Conservation (phyloP, 148 eudicot species). For the Heliamphora exappendiculata region DNA sequence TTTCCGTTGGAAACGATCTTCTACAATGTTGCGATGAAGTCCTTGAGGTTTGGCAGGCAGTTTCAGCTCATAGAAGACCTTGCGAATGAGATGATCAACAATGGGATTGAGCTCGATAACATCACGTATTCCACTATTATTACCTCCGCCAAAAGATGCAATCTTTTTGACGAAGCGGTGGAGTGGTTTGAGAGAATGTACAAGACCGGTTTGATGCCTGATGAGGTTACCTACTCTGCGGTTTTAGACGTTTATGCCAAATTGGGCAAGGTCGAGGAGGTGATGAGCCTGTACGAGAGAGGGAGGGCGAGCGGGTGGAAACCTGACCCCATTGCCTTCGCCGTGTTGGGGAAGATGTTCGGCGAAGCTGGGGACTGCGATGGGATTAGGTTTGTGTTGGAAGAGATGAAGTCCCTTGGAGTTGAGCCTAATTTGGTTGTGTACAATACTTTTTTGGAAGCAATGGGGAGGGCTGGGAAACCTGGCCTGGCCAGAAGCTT, state of each 20-base stretch:
- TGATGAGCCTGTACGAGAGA: constrained; percentile 85
- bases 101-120: constrained; percentile 67
- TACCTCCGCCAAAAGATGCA: constrained; percentile 81
- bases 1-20: constrained; percentile 85
- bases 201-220: constrained; percentile 89
- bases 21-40: constrained; percentile 89
- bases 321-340: constrained; percentile 75
- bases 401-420: constrained; percentile 82
- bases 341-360: constrained; percentile 82
- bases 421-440: constrained; percentile 80
- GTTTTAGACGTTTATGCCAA: constrained; percentile 90
- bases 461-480: constrained; percentile 90
- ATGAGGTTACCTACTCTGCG: constrained; percentile 95
- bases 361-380: constrained; percentile 96
- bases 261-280: constrained; percentile 80
- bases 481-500: constrained; percentile 90
- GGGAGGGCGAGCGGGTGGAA: constrained; percentile 94
- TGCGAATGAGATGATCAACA: constrained; percentile 73
- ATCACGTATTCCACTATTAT: constrained; percentile 95
- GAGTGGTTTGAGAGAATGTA: constrained; percentile 99
- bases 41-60: constrained; percentile 85
- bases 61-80: constrained; percentile 68
- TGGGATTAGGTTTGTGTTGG: constrained; percentile 80
- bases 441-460: constrained; percentile 86
- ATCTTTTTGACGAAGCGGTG: constrained; percentile 75